phyloP scores from a whole-genome alignment of 2,329 filamentous ascomycete genomes.

The Alternaria sp. region DNA sequence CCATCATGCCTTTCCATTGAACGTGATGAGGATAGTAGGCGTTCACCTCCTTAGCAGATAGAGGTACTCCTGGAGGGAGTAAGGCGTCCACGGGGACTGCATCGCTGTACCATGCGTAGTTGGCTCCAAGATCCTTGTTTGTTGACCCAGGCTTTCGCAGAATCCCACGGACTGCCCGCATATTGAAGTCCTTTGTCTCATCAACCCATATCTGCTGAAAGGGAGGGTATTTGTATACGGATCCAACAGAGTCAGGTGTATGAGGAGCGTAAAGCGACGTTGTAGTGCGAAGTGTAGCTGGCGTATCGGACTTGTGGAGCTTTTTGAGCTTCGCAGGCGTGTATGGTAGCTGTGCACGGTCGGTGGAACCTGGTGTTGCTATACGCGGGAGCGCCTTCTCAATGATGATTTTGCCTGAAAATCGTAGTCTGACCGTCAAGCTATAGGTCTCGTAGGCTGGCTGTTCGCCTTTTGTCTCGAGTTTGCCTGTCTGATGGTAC shows the following conservation, averaged over 20 bases:
- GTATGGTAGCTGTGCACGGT: neutral
- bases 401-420: slow-evolving; percentile 19
- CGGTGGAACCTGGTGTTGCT: neutral
- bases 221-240: slow-evolving; percentile 4
- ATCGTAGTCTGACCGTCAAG: slow-evolving; percentile 22
- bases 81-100: slow-evolving; percentile 33
- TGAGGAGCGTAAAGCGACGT: neutral
- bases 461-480: neutral
- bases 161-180: slow-evolving; percentile 8
- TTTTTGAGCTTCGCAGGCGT: neutral
- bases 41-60: slow-evolving; percentile 38
- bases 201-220: slow-evolving; percentile 32
- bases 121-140: neutral
- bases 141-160: neutral
- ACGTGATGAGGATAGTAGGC: slow-evolving; percentile 44
- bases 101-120: slow-evolving; percentile 33
- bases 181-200: slow-evolving; percentile 31
- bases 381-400: slow-evolving; percentile 4
- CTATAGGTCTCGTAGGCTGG: slow-evolving; percentile 9
- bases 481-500: neutral
- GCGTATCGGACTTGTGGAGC: neutral
- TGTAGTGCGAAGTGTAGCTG: neutral
- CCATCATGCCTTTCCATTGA: slow-evolving; percentile 33
- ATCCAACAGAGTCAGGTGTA: slow-evolving; percentile 6
- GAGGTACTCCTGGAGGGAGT: slow-evolving; percentile 36